phyloP scores from a whole-genome alignment of 257 asterid species.

The Scutellaria baicalensis region DNA sequence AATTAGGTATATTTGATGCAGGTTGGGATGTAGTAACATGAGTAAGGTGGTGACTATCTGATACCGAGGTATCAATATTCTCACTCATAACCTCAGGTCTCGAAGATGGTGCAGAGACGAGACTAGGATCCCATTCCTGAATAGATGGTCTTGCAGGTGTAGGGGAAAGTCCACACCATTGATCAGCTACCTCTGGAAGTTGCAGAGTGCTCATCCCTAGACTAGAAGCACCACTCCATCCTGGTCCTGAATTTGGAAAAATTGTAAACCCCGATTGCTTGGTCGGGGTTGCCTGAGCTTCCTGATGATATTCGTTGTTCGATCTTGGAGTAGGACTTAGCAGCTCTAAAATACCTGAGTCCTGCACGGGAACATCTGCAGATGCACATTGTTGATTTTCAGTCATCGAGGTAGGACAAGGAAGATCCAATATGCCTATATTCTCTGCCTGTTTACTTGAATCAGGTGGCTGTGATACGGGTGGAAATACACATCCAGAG shows the following conservation, averaged over 20 bases:
- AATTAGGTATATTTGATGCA: slow-evolving; percentile 28
- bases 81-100: slow-evolving; percentile 38
- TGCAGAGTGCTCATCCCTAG: slow-evolving; percentile 34
- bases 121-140: background rate
- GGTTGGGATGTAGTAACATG: slow-evolving; percentile 29
- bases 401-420: slow-evolving; percentile 16
- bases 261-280: slow-evolving; percentile 28
- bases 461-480: slow-evolving; percentile 15
- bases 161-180: slow-evolving; percentile 40
- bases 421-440: slow-evolving; percentile 19
- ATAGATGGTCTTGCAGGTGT: background rate
- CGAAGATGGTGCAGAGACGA: slow-evolving; percentile 24
- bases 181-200: slow-evolving; percentile 43
- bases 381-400: slow-evolving; percentile 21
- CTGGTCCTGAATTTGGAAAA: slow-evolving; percentile 38
- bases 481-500: slow-evolving; percentile 12
- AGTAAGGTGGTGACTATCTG: slow-evolving; percentile 22
- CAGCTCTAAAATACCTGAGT: slow-evolving; percentile 26
- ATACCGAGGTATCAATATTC: slow-evolving; percentile 10
- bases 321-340: slow-evolving; percentile 40
- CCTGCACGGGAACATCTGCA: slow-evolving; percentile 20
- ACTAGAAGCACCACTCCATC: slow-evolving; percentile 34
- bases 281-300: slow-evolving; percentile 22
- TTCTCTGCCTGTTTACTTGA: slow-evolving; percentile 18
- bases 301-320: slow-evolving; percentile 28